Evolutionary conservation across 176 grass and related monocot species (phyloP).

Genomic region (Oryza brachyantha): DNA sequence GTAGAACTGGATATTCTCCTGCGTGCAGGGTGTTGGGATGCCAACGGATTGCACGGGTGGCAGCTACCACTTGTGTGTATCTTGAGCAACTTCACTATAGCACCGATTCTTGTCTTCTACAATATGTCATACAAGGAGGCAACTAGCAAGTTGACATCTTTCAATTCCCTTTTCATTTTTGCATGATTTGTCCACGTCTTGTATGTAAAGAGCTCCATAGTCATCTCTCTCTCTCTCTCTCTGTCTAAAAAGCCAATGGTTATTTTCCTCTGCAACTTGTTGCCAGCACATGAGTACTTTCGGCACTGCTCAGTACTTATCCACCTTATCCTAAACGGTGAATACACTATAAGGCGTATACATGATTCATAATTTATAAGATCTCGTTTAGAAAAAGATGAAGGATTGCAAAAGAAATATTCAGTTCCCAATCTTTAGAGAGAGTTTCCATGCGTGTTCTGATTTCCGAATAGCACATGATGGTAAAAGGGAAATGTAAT

Average conservation of each 20-base stretch:
- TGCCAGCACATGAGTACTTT: slow-evolving; percentile 12
- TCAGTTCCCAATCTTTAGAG: neutral
- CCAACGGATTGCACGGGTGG: neutral
- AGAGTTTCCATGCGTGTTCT: neutral
- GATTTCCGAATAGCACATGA: neutral
- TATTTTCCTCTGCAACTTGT: slow-evolving; percentile 25
- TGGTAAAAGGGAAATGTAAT: neutral
- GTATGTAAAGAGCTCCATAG: slow-evolving; percentile 6
- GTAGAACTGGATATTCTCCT: neutral
- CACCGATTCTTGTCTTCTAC: neutral
- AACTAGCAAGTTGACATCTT: neutral
- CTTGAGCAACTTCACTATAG: neutral
- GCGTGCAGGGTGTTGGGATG: neutral
- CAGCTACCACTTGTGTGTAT: neutral
- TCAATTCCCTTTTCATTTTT: neutral
- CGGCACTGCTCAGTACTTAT: slow-evolving; percentile 33
- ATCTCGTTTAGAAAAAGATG: neutral
- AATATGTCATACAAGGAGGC: no score
- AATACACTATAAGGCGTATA: neutral
- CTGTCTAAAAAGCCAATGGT: slow-evolving; percentile 3
- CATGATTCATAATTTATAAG: neutral
- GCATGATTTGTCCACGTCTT: slow-evolving; percentile 11
- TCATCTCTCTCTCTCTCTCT: no score
- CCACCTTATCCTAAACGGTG: slow-evolving; percentile 29
- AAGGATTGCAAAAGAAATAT: neutral